Base-by-base conservation (phyloP, 768 basidiomycete genomes). In the Sporobolomyces pararoseus region DNA sequence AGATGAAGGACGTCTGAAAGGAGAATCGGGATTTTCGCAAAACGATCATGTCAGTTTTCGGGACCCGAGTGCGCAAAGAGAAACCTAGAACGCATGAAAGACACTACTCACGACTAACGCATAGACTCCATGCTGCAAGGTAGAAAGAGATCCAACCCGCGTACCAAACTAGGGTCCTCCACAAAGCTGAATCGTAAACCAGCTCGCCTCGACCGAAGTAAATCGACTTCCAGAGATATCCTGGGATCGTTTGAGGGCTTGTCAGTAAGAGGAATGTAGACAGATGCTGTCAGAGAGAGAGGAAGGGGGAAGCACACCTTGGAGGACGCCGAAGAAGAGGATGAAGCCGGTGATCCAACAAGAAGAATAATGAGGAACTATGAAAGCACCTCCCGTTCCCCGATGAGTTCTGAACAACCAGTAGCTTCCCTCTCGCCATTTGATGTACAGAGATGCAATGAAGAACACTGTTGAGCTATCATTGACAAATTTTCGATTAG, bases 281-380 rank as follows among this genome's bases (percentile, higher is more conserved):
- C n/a, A n/a, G n/a, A n/a, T n/a, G n/a, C n/a, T n/a, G n/a, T n/a
- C n/a, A n/a, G n/a, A n/a, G n/a, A n/a, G n/a, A n/a, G n/a, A n/a
- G n/a, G n/a, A n/a, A n/a, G n/a, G n/a, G n/a, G n/a, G n/a, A n/a
- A n/a, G n/a, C 42, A 46, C 25, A 31, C 58, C 59, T 61, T 47
- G 64, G 4, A 68, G 27, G 10, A 68, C 32, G 14, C 52, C 52
- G 35, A 35, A 54, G 46, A 67, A 67, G 19, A 62, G 4, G 23
- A 47, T 14, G 51, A 66, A 46, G 29, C 44, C 37, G 21, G 50
- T 49, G 19, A 47, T 52, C 27, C 23, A 66, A 3, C n/a, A 17
- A 14, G 32, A 46, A 10, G 64, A 39, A 60, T 70, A 70, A 59
- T 70, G 69, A 0, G 61, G 46, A 6, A 70, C 64, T 21, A 70